These are phyloP conservation scores for Plicaturopsis crispa DNA, from an alignment of 768 basidiomycete species.

Conservation along the genomic window DNA sequence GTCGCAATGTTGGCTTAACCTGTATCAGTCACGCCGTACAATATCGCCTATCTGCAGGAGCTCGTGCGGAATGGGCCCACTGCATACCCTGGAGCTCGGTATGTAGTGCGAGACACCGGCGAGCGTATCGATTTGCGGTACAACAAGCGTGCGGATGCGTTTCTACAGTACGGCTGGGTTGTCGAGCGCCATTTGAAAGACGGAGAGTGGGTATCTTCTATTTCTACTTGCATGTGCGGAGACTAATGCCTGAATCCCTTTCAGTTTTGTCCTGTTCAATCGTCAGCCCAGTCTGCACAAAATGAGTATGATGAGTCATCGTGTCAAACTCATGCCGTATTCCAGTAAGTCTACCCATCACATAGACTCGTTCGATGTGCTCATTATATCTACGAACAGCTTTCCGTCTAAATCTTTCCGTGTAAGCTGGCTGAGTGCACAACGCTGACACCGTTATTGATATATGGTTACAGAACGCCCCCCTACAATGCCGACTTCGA, in stretches of 20 bases:
- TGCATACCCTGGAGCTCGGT: conserved; percentile 92
- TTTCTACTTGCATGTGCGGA: conserved; percentile 10
- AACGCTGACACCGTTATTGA: conserved; percentile 19
- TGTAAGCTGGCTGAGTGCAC: conserved; percentile 48
- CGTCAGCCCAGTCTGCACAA: conserved; percentile 98
- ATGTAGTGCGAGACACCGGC: conserved; percentile 94
- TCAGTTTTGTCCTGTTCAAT: conserved; percentile 89
- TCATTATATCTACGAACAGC: conserved; percentile 41
- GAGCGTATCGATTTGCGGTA: conserved; percentile 96
- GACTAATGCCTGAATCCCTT: conserved; percentile 11
- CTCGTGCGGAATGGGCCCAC: conserved; percentile 93
- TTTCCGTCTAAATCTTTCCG: conserved; percentile 96
- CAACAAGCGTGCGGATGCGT: conserved; percentile 92
- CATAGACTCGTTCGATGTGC: not conserved
- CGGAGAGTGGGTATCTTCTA: conserved; percentile 78
- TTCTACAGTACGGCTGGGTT: conserved; percentile 96
- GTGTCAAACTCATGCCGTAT: conserved; percentile 95
- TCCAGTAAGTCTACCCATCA: conserved; percentile 65
- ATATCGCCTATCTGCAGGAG: conserved; percentile 89
- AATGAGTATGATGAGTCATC: conserved; percentile 99
- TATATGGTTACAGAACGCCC: conserved; percentile 54
- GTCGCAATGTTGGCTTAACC: conserved; percentile 6
- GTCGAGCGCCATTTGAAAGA: conserved; percentile 97
- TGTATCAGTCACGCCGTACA: conserved; percentile 85
- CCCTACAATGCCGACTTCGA: conserved; percentile 99